A percentile compares a stretch with the other conserved stretches of the same genome.
Evolutionary conservation across 495 filamentous ascomycete species (phyloP).

Genomic region (Penicillium subrubescens): DNA sequence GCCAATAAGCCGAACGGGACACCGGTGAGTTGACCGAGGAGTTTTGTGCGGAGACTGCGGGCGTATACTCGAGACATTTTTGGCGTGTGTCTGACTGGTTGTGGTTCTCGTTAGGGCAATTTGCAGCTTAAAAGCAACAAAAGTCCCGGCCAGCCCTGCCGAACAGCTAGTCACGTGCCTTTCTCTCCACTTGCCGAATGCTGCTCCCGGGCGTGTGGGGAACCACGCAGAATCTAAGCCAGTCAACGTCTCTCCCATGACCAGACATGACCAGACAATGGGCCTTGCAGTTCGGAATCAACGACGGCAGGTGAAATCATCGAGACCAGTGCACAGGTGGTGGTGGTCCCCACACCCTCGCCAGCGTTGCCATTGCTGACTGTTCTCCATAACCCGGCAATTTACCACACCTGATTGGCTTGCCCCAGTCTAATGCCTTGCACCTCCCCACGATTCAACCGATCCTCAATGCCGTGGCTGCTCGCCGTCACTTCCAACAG

Average conservation of each 20-base stretch:
- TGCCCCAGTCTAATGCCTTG: background rate
- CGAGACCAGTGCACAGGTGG: background rate
- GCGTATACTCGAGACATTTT: background rate
- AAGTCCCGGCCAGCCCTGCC: slow-evolving; percentile 37
- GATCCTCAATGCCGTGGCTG: slow-evolving; percentile 46
- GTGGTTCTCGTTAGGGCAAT: background rate
- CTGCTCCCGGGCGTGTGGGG: slow-evolving; percentile 25
- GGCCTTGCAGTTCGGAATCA: slow-evolving; percentile 20
- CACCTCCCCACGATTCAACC: slow-evolving; percentile 39
- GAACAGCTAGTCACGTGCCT: slow-evolving; percentile 31
- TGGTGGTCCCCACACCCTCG: slow-evolving; percentile 14
- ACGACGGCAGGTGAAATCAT: slow-evolving; percentile 30
- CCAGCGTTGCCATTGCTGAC: slow-evolving; percentile 4
- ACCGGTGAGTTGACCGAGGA: background rate
- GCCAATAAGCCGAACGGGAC: slow-evolving; percentile 6
- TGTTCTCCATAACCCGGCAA: slow-evolving; percentile 9
- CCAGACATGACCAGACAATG: background rate
- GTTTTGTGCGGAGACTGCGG: background rate
- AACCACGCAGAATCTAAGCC: background rate
- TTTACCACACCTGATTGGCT: slow-evolving; percentile 19
- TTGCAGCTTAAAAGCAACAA: background rate
- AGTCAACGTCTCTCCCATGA: background rate
- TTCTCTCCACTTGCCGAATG: slow-evolving; percentile 38
- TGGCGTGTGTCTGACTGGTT: no score
- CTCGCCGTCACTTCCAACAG: slow-evolving; percentile 28